A percentile compares a stretch with the other conserved stretches of the same genome.
Conservation (phyloP, 768 basidiomycete genomes). For the Boletus subcaerulescens region DNA sequence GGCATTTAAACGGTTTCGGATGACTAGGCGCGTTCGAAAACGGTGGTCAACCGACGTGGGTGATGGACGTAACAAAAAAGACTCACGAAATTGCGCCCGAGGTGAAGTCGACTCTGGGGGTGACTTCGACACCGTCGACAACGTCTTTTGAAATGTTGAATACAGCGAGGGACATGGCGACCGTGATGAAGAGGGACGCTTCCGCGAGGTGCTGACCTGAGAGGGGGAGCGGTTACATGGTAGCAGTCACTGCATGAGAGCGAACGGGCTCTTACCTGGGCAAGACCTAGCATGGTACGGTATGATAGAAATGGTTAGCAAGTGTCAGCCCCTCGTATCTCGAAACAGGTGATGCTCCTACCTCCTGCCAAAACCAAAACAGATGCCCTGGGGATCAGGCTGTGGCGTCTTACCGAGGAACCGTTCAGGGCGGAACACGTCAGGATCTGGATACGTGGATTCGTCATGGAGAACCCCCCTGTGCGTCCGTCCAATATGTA, state of each 20-base stretch:
- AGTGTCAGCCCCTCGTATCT: too few relatives aligned
- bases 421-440: slow-evolving; percentile 34
- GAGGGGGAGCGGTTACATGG: too few relatives aligned
- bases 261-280: slow-evolving; percentile 7
- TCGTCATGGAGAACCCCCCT: slow-evolving; percentile 56
- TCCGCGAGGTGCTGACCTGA: slow-evolving; percentile 31
- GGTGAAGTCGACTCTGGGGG: slow-evolving; percentile 41
- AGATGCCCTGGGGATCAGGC: slow-evolving; percentile 13
- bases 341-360: not conserved
- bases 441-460: slow-evolving; percentile 34
- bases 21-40: slow-evolving; percentile 27
- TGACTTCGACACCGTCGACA: slow-evolving; percentile 40
- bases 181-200: slow-evolving; percentile 23
- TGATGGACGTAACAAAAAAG: not conserved
- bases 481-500: not conserved
- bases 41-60: not conserved
- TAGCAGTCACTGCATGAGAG: not conserved
- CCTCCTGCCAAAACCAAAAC: slow-evolving; percentile 33
- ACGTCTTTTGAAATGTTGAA: slow-evolving; percentile 44
- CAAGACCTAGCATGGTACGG: slow-evolving; percentile 10
- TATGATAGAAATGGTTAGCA: too few relatives aligned
- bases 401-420: slow-evolving; percentile 25
- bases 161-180: slow-evolving; percentile 41
- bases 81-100: slow-evolving; percentile 46
- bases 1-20: slow-evolving; percentile 54